Conservation (phyloP, 208 protist species). For the Acanthamoeba lenticulata region DNA sequence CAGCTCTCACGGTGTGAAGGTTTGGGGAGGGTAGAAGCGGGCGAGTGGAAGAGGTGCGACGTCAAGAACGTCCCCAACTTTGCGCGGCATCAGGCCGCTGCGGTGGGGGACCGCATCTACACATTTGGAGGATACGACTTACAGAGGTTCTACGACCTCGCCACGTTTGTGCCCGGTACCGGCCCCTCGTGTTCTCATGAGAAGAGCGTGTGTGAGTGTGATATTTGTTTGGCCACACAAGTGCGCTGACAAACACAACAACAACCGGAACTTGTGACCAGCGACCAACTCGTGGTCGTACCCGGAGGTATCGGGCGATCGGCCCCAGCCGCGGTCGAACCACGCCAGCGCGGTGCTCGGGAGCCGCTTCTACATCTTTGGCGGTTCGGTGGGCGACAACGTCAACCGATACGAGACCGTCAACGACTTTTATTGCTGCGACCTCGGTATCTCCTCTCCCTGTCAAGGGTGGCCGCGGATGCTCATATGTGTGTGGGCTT, state of each 20-base stretch:
- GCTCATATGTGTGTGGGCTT: not conserved
- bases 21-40: not conserved
- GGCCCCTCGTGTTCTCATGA: not conserved
- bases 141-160: constrained; percentile 35
- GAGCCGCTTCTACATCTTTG: constrained; percentile 54
- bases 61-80: constrained; percentile 32
- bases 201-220: not conserved
- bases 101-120: not conserved
- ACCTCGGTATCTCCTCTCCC: constrained; percentile 15
- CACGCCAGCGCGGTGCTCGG: constrained; percentile 28
- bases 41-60: not conserved
- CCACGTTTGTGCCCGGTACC: constrained; percentile 48
- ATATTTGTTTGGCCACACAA: not conserved
- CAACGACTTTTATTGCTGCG: constrained; percentile 62
- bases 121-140: constrained; percentile 61
- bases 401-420: constrained; percentile 55
- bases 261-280: not conserved
- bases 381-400: constrained; percentile 62
- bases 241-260: not conserved
- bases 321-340: constrained; percentile 33
- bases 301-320: not conserved
- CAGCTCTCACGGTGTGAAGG: not conserved
- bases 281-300: constrained; percentile 22
- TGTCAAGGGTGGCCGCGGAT: not conserved
- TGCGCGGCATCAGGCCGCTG: constrained; percentile 36